These are phyloP conservation scores for Fusarium sororula DNA, from an alignment of 2,329 filamentous ascomycete genomes.

Conservation along the genomic window DNA sequence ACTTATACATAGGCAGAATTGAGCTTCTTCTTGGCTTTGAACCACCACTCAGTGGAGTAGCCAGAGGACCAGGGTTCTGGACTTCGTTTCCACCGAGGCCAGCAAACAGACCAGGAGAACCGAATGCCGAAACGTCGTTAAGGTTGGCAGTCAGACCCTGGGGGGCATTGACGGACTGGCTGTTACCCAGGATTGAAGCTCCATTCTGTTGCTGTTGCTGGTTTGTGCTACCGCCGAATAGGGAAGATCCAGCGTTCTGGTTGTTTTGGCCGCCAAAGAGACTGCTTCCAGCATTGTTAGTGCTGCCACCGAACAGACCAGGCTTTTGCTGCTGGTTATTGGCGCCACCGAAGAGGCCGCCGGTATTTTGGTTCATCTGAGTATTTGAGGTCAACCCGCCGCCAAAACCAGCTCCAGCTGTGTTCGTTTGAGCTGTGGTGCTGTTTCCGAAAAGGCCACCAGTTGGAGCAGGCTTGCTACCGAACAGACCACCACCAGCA, in stretches of 20 bases:
- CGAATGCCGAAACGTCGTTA: conserved; percentile 87
- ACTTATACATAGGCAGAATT: conserved; percentile 85
- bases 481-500: conserved; percentile 51
- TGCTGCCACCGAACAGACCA: conserved; percentile 62
- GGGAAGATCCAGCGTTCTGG: conserved; percentile 53
- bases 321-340: conserved; percentile 52
- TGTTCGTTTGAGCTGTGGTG: conserved; percentile 48
- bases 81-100: conserved; percentile 71
- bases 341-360: conserved; percentile 60
- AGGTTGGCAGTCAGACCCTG: conserved; percentile 81
- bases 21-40: conserved; percentile 79
- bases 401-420: conserved; percentile 56
- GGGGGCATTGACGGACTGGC: conserved; percentile 60
- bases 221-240: conserved; percentile 59
- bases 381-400: conserved; percentile 49
- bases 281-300: conserved; percentile 56
- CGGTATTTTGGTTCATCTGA: conserved; percentile 49
- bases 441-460: conserved; percentile 53
- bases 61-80: conserved; percentile 85
- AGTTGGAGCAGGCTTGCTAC: conserved; percentile 49
- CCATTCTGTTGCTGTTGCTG: conserved; percentile 62
- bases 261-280: conserved; percentile 63
- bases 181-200: conserved; percentile 68
- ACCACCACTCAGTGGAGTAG: conserved; percentile 84
- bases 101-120: conserved; percentile 85